Evolutionary conservation across 306 rosid genomes (phyloP).

Genomic region (Cicer cuneatum): DNA sequence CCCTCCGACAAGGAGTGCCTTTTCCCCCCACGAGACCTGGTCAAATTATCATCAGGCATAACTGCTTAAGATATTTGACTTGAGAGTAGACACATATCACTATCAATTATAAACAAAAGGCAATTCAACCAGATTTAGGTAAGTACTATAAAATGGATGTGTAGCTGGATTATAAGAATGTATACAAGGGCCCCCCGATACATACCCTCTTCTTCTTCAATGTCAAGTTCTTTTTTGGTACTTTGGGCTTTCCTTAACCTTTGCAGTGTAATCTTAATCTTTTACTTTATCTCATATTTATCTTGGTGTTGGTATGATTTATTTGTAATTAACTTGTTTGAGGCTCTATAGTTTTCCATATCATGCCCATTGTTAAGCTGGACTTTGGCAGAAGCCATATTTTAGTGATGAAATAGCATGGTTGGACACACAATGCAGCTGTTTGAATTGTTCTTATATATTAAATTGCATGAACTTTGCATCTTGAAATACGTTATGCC

Average conservation of each 20-base stretch:
- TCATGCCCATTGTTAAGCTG: not conserved
- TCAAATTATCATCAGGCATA: slow-evolving; percentile 26
- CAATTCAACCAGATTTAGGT: too few species aligned
- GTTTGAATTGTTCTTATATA: not conserved
- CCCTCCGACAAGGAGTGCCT: slow-evolving; percentile 84
- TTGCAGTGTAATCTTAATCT: not conserved
- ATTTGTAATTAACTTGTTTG: not conserved
- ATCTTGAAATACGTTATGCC: not conserved
- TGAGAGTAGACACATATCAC: slow-evolving; percentile 4
- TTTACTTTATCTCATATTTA: not conserved
- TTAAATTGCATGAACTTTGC: not conserved
- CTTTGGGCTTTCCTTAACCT: not conserved
- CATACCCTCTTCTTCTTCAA: not conserved
- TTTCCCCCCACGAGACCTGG: slow-evolving; percentile 91
- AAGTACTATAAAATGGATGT: too few species aligned
- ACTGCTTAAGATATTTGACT: not conserved
- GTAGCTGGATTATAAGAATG: not conserved
- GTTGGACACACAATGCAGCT: not conserved
- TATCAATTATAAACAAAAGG: slow-evolving; percentile 15
- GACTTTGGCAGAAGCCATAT: not conserved
- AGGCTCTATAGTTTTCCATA: not conserved
- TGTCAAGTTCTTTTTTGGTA: not conserved
- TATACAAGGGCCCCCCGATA: not conserved
- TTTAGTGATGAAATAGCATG: not conserved
- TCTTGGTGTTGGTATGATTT: not conserved